phyloP scores from a whole-genome alignment of 306 rosid species.

The Inga laurina region DNA sequence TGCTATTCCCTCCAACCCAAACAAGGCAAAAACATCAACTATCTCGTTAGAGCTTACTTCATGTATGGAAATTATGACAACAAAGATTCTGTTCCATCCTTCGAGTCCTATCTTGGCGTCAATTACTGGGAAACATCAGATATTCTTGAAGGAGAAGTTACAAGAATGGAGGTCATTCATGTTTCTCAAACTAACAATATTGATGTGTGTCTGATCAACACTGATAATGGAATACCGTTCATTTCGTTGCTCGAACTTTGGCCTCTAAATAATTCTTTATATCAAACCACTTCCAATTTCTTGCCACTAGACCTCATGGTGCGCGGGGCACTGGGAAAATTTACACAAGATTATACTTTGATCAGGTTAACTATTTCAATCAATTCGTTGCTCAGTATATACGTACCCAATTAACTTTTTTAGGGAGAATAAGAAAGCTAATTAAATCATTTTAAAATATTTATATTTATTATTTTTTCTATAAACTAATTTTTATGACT shows the following conservation, averaged over 20 bases:
- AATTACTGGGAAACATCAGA: neutral
- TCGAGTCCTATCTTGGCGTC: neutral
- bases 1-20: slow-evolving; percentile 24
- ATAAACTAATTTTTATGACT: too few relatives aligned
- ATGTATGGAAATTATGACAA: slow-evolving; percentile 41
- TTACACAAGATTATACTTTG: too few relatives aligned
- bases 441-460: too few relatives aligned
- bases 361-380: too few relatives aligned
- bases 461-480: too few relatives aligned
- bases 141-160: too few relatives aligned
- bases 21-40: slow-evolving; percentile 29
- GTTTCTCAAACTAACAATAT: neutral
- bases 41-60: slow-evolving; percentile 42
- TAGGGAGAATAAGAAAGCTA: too few relatives aligned
- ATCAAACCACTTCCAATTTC: neutral
- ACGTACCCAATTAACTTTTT: too few relatives aligned
- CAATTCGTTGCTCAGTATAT: too few relatives aligned
- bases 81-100: neutral
- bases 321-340: too few relatives aligned
- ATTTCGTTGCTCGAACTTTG: slow-evolving; percentile 3
- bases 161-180: neutral
- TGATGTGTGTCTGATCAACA: neutral
- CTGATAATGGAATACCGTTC: neutral
- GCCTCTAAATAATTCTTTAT: neutral
- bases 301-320: neutral